Evolutionary conservation across 1,284 basidiomycete genomes (phyloP).

Genomic region (Ustilago lituana): DNA sequence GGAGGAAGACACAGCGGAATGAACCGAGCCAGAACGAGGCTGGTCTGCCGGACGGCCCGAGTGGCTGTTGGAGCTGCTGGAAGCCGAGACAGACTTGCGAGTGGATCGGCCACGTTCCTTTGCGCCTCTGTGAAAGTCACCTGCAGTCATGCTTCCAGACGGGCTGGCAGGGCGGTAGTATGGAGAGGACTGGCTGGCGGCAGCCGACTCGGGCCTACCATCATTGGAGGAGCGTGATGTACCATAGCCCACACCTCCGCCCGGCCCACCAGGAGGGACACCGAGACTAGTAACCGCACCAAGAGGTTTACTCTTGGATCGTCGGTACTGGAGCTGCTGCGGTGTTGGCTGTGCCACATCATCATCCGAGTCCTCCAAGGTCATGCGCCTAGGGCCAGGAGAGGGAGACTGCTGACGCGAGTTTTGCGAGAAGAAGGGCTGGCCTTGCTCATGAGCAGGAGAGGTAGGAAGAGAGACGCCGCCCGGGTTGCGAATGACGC

Average conservation of each 20-base stretch:
- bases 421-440: constrained; percentile 4
- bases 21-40: constrained; percentile 9
- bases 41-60: background rate
- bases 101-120: constrained; percentile 37
- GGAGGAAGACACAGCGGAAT: constrained; percentile 13
- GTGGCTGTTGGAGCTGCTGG: constrained; percentile 2
- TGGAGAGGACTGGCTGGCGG: constrained; percentile 6
- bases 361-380: constrained; percentile 39
- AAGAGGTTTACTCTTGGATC: constrained; percentile 44
- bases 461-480: constrained; percentile 48
- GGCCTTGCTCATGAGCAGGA: constrained; percentile 9
- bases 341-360: constrained; percentile 9
- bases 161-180: constrained; percentile 33
- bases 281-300: constrained; percentile 36
- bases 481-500: constrained; percentile 53
- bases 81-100: constrained; percentile 16
- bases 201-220: constrained; percentile 47
- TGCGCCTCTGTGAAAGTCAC: constrained; percentile 36
- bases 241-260: constrained; percentile 58
- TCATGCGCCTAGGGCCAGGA: constrained; percentile 27
- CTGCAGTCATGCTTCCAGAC: constrained; percentile 46
- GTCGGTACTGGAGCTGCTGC: constrained; percentile 36
- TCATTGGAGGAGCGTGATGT: constrained; percentile 54
- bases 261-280: constrained; percentile 59
- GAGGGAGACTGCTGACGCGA: constrained; percentile 15